Evolutionary conservation across 225 moss, liverwort and hornwort genomes (phyloP).

Genomic region (Physcomitrium patens): DNA sequence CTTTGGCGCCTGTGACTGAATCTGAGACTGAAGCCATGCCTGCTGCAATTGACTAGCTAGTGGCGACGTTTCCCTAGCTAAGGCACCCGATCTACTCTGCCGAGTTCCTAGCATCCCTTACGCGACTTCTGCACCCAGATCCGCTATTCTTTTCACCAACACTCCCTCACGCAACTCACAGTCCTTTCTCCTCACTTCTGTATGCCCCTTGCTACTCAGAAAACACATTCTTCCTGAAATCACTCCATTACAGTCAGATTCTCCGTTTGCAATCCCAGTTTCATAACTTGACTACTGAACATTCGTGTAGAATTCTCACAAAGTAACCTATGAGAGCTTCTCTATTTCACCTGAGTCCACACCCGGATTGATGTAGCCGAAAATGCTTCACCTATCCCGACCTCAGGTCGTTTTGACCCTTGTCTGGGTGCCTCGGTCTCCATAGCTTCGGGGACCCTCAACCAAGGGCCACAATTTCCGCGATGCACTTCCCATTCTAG

Average conservation of each 20-base stretch:
- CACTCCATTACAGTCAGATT: neutral
- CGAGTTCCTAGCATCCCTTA: constrained; percentile 60
- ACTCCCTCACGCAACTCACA: constrained; percentile 16
- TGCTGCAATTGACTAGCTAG: constrained; percentile 63
- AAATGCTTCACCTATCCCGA: no score
- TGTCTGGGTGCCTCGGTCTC: no score
- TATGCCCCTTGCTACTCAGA: constrained; percentile 19
- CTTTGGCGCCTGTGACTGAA: constrained; percentile 52
- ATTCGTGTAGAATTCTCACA: neutral
- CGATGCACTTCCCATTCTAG: neutral
- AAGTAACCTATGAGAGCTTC: no score
- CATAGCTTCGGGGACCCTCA: no score
- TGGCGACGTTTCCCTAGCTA: constrained; percentile 34
- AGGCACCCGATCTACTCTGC: constrained; percentile 42
- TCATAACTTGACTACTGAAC: neutral
- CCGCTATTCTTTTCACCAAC: constrained; percentile 13
- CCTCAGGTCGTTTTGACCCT: no score
- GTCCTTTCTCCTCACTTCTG: constrained; percentile 21
- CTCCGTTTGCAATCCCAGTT: neutral
- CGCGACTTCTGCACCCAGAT: constrained; percentile 23
- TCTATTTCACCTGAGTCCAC: no score
- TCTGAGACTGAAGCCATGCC: constrained; percentile 63
- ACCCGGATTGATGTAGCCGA: no score
- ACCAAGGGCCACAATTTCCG: neutral
- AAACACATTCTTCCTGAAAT: constrained; percentile 11